These are phyloP conservation scores for Persicaria tinctoria DNA, from an alignment of 148 eudicot species.

Conservation along the genomic window DNA sequence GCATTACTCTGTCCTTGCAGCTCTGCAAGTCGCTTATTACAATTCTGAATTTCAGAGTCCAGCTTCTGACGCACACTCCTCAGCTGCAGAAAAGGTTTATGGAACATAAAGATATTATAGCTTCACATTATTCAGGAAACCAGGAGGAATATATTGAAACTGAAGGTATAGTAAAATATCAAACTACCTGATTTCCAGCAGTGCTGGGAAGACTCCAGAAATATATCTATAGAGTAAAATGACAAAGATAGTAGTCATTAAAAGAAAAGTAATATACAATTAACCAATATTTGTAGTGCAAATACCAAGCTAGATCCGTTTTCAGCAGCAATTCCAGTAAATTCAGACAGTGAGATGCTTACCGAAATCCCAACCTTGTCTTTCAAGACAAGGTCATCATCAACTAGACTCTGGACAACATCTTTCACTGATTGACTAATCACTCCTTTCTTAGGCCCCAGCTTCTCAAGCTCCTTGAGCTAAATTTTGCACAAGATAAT, in stretches of 20 bases:
- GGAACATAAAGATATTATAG: neutral
- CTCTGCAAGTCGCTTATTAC: constrained; percentile 61
- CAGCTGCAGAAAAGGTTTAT: constrained; percentile 38
- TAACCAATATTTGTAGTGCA: neutral
- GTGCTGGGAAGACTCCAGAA: constrained; percentile 99
- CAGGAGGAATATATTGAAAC: neutral
- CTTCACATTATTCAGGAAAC: neutral
- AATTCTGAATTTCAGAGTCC: constrained; percentile 62
- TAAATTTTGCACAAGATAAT: constrained; percentile 23
- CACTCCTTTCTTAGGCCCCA: constrained; percentile 96
- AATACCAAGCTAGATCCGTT: neutral
- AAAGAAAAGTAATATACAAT: neutral
- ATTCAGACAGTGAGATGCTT: constrained; percentile 17
- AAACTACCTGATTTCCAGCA: constrained; percentile 92
- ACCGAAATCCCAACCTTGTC: constrained; percentile 98
- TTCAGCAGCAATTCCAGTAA: neutral
- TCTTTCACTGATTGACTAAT: constrained; percentile 95
- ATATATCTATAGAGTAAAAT: constrained; percentile 53
- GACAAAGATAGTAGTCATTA: neutral
- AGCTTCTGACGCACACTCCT: constrained; percentile 64
- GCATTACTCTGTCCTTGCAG: constrained; percentile 56
- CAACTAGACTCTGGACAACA: constrained; percentile 91
- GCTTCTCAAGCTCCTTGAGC: constrained; percentile 99
- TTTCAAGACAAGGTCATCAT: constrained; percentile 90
- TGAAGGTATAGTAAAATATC: neutral